phyloP scores from a whole-genome alignment of 768 basidiomycete genomes.

The Podaxis sp. region DNA sequence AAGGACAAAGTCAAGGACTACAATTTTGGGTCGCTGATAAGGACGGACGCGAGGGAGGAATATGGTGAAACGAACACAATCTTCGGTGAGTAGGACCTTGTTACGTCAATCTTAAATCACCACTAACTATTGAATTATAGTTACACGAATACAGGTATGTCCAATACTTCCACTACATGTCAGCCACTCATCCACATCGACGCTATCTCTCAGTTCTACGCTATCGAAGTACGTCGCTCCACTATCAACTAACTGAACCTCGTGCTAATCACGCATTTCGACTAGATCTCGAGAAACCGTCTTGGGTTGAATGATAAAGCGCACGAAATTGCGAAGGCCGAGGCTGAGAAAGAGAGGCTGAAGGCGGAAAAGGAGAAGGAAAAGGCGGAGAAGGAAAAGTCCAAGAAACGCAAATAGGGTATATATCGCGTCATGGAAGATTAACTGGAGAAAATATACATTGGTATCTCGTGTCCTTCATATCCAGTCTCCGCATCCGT shows the following conservation, averaged over 20 bases:
- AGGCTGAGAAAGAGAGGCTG: slow-evolving; percentile 63
- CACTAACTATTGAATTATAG: slow-evolving; percentile 29
- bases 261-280: not conserved
- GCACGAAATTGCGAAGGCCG: slow-evolving; percentile 77
- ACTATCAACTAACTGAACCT: not conserved
- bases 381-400: slow-evolving; percentile 27
- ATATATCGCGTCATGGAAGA: not conserved
- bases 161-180: slow-evolving; percentile 3
- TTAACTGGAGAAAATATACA: not conserved
- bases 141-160: slow-evolving; percentile 69
- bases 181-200: not conserved
- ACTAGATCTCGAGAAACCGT: slow-evolving; percentile 86
- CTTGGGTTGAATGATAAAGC: slow-evolving; percentile 87
- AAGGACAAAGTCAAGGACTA: slow-evolving; percentile 89
- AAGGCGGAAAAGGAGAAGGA: slow-evolving; percentile 50
- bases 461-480: not conserved
- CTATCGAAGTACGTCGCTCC: slow-evolving; percentile 66
- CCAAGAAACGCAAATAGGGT: slow-evolving; percentile 25
- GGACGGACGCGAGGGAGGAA: slow-evolving; percentile 74
- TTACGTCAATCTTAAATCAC: not conserved
- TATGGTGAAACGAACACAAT: slow-evolving; percentile 94
- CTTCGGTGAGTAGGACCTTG: slow-evolving; percentile 60
- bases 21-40: slow-evolving; percentile 95
- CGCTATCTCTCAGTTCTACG: slow-evolving; percentile 70
- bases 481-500: not conserved